Evolutionary conservation across 495 filamentous ascomycete species (phyloP).

Genomic region (Penicilliopsis zonata): DNA sequence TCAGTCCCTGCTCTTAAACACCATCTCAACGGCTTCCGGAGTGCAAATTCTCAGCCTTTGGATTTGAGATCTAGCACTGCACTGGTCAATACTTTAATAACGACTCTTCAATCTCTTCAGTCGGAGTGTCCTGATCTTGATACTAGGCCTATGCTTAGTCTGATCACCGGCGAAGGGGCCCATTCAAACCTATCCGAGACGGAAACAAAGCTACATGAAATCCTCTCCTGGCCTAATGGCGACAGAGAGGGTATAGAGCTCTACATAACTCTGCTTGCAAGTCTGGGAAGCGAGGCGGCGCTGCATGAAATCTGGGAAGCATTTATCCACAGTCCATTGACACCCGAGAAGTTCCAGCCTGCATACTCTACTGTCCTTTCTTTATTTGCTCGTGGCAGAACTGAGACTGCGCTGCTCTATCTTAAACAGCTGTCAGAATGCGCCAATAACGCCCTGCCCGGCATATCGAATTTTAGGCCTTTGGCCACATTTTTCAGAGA

Average conservation of each 20-base stretch:
- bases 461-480: conserved; percentile 9
- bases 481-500: conserved; percentile 11
- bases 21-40: conserved; percentile 10
- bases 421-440: conserved; percentile 16
- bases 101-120: conserved; percentile 8
- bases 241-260: conserved; percentile 1
- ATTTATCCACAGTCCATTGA: conserved; percentile 5
- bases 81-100: conserved; percentile 11
- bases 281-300: conserved; percentile 5
- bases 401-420: conserved; percentile 10
- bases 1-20: conserved; percentile 13
- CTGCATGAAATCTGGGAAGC: conserved; percentile 11
- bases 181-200: neutral
- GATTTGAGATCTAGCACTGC: conserved; percentile 1
- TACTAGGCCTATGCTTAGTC: conserved; percentile 9
- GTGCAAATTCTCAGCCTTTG: conserved; percentile 1
- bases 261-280: conserved; percentile 14
- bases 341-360: conserved; percentile 3
- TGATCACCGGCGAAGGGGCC: conserved; percentile 15
- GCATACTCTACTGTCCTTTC: conserved; percentile 14
- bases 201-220: conserved; percentile 10
- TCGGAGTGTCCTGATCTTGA: conserved; percentile 15
- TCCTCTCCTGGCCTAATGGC: conserved; percentile 8
- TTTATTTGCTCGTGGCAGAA: conserved; percentile 8
- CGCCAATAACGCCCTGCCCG: conserved; percentile 11